phyloP scores from a whole-genome alignment of 2,329 filamentous ascomycete genomes.

The Diaporthe vexans region DNA sequence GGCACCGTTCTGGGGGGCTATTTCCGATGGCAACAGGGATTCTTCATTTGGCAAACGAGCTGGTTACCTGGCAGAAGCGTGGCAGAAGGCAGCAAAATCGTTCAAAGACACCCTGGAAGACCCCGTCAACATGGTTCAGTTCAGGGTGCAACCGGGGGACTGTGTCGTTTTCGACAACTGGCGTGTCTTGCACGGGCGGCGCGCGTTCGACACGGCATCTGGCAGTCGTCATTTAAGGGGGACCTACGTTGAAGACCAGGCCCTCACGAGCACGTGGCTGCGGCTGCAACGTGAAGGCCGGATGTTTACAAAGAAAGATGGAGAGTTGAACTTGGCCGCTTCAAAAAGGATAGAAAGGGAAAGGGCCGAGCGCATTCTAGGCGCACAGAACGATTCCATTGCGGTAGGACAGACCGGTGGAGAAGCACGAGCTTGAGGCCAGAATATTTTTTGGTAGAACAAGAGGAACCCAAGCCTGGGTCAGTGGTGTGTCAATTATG shows the following conservation, averaged over 20 bases:
- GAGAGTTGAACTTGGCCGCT: no score
- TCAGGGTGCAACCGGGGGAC: constrained; percentile 83
- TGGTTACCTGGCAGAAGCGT: constrained; percentile 46
- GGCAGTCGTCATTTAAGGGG: constrained; percentile 88
- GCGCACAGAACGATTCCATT: no score
- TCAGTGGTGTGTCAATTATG: background rate
- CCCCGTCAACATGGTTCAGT: constrained; percentile 73
- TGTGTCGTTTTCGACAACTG: constrained; percentile 93
- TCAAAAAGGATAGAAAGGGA: background rate
- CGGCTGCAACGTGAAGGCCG: constrained; percentile 7
- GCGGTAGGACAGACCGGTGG: background rate
- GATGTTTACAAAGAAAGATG: background rate
- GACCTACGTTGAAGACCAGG: constrained; percentile 77
- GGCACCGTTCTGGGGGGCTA: constrained; percentile 44
- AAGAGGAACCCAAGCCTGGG: background rate
- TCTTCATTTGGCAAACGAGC: background rate
- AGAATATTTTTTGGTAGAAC: background rate
- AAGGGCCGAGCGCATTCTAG: background rate
- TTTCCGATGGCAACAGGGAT: background rate
- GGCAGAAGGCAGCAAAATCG: constrained; percentile 62
- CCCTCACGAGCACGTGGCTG: constrained; percentile 45
- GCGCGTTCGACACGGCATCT: constrained; percentile 76
- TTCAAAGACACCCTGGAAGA: constrained; percentile 74
- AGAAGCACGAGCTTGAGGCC: background rate
- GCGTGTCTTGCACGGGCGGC: constrained; percentile 84